These are phyloP conservation scores for Coemansia sp. DNA, from an alignment of 192 early-diverging fungal species.

Conservation along the genomic window DNA sequence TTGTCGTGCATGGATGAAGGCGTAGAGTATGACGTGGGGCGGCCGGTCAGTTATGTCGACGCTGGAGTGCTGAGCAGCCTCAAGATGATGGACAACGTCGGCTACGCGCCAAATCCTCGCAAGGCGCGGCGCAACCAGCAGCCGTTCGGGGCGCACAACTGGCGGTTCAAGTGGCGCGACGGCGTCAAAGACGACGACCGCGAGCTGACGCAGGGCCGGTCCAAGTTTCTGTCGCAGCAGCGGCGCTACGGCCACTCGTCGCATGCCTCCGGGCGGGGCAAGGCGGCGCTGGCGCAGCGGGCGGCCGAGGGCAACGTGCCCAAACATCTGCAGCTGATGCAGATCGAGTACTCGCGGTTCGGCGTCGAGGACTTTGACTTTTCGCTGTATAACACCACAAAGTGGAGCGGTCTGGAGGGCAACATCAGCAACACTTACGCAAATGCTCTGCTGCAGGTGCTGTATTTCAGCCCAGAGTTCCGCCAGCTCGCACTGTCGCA, in stretches of 20 bases:
- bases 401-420: constrained; percentile 87
- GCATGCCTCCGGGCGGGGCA: background rate
- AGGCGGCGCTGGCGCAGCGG: background rate
- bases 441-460: constrained; percentile 84
- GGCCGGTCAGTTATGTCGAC: constrained; percentile 72
- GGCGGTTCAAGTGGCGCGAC: constrained; percentile 34
- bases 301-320: constrained; percentile 27
- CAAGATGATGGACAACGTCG: constrained; percentile 91
- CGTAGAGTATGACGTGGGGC: constrained; percentile 69
- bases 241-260: constrained; percentile 24
- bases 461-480: constrained; percentile 71
- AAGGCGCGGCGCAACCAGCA: constrained; percentile 75
- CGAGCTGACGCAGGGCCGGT: constrained; percentile 46
- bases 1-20: constrained; percentile 76
- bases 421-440: constrained; percentile 87
- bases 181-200: constrained; percentile 28
- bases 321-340: constrained; percentile 44
- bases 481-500: constrained; percentile 74
- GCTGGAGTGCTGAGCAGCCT: constrained; percentile 71
- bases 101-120: constrained; percentile 88
- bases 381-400: constrained; percentile 91
- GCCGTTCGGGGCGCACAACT: constrained; percentile 22
- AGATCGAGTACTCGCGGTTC: constrained; percentile 70
- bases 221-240: constrained; percentile 49
- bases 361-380: constrained; percentile 99